Conservation (phyloP, 164 flowering plant genomes). For the Aristolochia fimbriata region DNA sequence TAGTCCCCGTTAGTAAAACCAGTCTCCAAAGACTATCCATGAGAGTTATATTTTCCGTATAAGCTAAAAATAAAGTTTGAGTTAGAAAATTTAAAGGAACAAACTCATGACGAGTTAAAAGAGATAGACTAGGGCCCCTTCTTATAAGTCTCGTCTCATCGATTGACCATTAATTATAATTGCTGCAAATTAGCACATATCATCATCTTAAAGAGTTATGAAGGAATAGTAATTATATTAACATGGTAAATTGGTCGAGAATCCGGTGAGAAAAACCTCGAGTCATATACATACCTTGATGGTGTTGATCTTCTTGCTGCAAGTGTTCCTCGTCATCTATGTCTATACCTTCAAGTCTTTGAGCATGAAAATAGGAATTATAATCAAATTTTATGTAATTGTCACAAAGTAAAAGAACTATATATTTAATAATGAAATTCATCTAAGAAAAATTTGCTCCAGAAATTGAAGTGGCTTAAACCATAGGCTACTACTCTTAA, state of each 20-base stretch:
- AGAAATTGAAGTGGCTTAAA: not conserved
- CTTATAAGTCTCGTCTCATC: too few relatives aligned
- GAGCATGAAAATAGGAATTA: conserved; percentile 5
- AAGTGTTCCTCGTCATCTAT: conserved; percentile 34
- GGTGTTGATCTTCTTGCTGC: conserved; percentile 42
- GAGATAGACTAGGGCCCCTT: not conserved
- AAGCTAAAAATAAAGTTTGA: conserved; percentile 34
- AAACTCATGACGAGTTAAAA: not conserved
- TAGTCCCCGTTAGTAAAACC: too few relatives aligned
- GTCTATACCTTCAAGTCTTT: conserved; percentile 59
- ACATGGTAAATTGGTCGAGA: not conserved
- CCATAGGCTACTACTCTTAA: too few relatives aligned
- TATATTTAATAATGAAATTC: not conserved
- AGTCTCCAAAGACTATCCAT: too few relatives aligned
- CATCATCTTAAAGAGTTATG: too few relatives aligned
- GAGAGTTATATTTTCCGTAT: conserved; percentile 62
- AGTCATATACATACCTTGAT: not conserved
- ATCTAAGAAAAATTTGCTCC: not conserved
- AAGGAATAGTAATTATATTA: not conserved
- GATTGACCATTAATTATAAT: too few relatives aligned
- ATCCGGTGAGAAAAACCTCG: not conserved
- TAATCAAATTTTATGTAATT: not conserved
- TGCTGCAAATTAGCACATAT: too few relatives aligned
- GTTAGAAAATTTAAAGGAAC: not conserved
- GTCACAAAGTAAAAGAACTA: not conserved